These are phyloP conservation scores for Thelonectria olida DNA, from an alignment of 2,329 filamentous ascomycete genomes.

Conservation along the genomic window DNA sequence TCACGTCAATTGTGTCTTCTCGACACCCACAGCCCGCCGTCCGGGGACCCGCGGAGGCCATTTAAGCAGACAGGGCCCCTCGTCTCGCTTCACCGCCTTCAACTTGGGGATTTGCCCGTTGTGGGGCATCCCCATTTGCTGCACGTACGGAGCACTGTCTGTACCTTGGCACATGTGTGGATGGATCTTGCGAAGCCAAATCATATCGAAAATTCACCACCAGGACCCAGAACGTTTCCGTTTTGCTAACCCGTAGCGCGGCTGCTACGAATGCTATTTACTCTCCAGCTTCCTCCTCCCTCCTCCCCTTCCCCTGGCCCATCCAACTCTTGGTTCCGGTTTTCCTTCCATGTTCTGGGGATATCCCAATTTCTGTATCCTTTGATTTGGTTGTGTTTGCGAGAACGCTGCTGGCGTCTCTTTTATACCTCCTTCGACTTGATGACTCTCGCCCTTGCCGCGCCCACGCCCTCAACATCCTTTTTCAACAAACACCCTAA, in stretches of 20 bases:
- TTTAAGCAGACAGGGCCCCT: conserved; percentile 6
- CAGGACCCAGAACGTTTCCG: conserved; percentile 25
- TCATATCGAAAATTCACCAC: conserved; percentile 39
- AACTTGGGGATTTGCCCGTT: conserved; percentile 32
- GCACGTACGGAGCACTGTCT: conserved; percentile 24
- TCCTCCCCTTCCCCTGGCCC: conserved; percentile 15
- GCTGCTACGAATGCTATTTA: conserved; percentile 23
- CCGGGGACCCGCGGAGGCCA: conserved; percentile 2
- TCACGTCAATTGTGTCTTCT: neutral
- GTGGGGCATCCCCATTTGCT: conserved; percentile 34
- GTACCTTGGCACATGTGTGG: conserved; percentile 23
- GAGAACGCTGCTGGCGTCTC: neutral
- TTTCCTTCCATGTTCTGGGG: neutral
- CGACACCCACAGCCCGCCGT: neutral
- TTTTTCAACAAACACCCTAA: no score
- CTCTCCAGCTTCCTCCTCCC: neutral
- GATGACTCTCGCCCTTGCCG: no score
- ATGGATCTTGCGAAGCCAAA: conserved; percentile 34
- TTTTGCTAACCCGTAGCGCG: conserved; percentile 27
- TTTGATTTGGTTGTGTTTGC: neutral
- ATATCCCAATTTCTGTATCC: neutral
- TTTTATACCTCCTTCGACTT: no score
- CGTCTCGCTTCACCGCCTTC: conserved; percentile 35
- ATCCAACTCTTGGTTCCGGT: neutral
- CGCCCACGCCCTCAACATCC: neutral